These are phyloP conservation scores for Cephaloascus albidus DNA, from an alignment of 805 yeast genomes.

Conservation along the genomic window DNA sequence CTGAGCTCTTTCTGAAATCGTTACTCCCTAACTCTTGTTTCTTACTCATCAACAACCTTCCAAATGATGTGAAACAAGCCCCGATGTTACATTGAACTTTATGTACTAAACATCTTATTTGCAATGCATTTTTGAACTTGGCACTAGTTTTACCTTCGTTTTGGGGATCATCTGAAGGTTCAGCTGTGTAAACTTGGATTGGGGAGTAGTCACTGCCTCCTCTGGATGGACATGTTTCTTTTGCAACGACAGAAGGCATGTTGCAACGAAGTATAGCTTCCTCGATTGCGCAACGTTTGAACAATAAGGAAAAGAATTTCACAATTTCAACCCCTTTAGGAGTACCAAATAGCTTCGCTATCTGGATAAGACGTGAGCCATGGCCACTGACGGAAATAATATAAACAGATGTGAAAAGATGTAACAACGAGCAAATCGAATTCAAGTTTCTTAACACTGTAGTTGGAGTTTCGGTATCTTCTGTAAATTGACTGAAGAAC, in stretches of 20 bases:
- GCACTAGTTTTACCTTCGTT: conserved; percentile 39
- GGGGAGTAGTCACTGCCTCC: conserved; percentile 24
- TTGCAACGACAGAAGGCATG: conserved; percentile 38
- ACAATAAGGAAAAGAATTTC: conserved; percentile 31
- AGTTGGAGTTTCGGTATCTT: conserved; percentile 17
- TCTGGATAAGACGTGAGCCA: conserved; percentile 29
- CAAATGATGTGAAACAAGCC: conserved; percentile 30
- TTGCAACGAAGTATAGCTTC: conserved; percentile 41
- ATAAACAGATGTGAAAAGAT: conserved; percentile 46
- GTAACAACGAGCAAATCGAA: conserved; percentile 33
- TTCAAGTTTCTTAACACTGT: conserved; percentile 23
- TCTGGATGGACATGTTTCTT: conserved; percentile 27
- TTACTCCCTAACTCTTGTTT: conserved; percentile 31
- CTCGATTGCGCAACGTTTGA: conserved; percentile 44
- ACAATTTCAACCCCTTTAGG: conserved; percentile 32
- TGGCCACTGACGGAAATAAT: conserved; percentile 44
- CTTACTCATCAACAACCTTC: conserved; percentile 35
- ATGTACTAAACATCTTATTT: conserved; percentile 41
- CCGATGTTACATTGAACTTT: conserved; percentile 37
- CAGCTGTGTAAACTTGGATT: conserved; percentile 31
- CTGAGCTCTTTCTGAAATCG: conserved; percentile 27
- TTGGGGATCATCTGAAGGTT: conserved; percentile 24
- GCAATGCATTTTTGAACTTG: conserved; percentile 53
- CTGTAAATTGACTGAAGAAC: conserved; percentile 24
- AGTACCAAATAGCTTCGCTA: conserved; percentile 30